phyloP scores from a whole-genome alignment of 805 yeast genomes.

The Sugiyamaella marilandica region DNA sequence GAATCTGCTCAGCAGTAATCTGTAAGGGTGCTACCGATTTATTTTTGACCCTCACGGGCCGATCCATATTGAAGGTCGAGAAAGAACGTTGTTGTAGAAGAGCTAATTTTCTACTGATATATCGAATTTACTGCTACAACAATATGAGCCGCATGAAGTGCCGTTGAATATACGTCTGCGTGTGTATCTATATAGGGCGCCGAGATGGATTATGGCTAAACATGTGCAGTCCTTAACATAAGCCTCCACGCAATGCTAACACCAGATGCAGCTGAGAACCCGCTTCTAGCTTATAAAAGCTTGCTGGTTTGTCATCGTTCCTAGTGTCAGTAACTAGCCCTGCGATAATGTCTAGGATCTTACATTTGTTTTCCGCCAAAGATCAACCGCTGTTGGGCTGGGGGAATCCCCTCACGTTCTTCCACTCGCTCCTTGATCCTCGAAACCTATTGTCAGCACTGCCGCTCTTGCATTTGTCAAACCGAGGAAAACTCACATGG shows the following conservation, averaged over 20 bases:
- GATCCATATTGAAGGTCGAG: not conserved
- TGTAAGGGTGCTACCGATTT: slow-evolving; percentile 48
- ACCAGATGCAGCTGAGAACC: slow-evolving; percentile 90
- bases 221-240: too few relatives aligned
- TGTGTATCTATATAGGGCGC: not conserved
- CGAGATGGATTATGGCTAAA: not conserved
- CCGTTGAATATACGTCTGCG: too few relatives aligned
- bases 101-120: too few relatives aligned
- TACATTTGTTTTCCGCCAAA: slow-evolving; percentile 87
- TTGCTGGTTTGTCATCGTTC: slow-evolving; percentile 73
- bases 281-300: slow-evolving; percentile 67
- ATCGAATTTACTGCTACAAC: not conserved
- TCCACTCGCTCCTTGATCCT: slow-evolving; percentile 87
- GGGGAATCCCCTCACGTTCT: slow-evolving; percentile 96
- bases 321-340: slow-evolving; percentile 25
- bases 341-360: slow-evolving; percentile 30
- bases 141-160: not conserved
- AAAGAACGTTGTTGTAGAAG: not conserved
- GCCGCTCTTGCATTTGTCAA: not conserved
- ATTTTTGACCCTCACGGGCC: slow-evolving; percentile 30
- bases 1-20: slow-evolving; percentile 59
- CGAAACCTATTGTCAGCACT: slow-evolving; percentile 40
- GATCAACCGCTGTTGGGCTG: slow-evolving; percentile 88
- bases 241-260: slow-evolving; percentile 87
- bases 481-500: slow-evolving; percentile 40